These are phyloP conservation scores for Lactarius indigo DNA, from an alignment of 768 basidiomycete species.

Conservation along the genomic window DNA sequence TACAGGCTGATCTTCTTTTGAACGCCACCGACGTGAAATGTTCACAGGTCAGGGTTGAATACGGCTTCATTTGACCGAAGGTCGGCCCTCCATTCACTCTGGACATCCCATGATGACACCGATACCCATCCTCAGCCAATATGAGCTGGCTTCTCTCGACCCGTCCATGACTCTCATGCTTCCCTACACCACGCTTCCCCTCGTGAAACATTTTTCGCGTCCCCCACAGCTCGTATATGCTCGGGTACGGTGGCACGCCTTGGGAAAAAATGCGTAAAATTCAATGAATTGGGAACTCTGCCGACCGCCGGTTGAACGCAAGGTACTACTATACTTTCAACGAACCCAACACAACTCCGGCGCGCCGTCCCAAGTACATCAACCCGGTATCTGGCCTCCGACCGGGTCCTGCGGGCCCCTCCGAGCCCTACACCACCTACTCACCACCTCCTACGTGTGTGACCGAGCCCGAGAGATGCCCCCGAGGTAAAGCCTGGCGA, in stretches of 20 bases:
- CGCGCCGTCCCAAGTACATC: neutral
- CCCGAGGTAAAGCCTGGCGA: neutral
- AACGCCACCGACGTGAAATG: neutral
- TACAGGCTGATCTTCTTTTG: neutral
- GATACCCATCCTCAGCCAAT: neutral
- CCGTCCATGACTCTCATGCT: neutral
- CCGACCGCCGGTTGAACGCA: neutral
- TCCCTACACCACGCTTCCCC: neutral
- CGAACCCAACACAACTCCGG: neutral
- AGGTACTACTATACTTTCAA: neutral
- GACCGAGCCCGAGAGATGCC: neutral
- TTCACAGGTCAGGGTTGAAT: neutral
- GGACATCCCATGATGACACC: neutral
- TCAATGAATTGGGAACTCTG: neutral
- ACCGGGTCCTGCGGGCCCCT: neutral
- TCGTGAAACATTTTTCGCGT: neutral
- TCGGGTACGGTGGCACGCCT: neutral
- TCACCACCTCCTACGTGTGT: neutral
- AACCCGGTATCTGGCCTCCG: neutral
- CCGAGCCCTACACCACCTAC: too few relatives aligned
- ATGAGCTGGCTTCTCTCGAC: neutral
- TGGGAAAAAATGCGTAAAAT: neutral
- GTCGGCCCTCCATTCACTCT: neutral
- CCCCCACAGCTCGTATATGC: neutral
- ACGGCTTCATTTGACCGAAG: constrained; percentile 13